Conservation (phyloP, 257 asterid species). For the Fraxinus excelsior region DNA sequence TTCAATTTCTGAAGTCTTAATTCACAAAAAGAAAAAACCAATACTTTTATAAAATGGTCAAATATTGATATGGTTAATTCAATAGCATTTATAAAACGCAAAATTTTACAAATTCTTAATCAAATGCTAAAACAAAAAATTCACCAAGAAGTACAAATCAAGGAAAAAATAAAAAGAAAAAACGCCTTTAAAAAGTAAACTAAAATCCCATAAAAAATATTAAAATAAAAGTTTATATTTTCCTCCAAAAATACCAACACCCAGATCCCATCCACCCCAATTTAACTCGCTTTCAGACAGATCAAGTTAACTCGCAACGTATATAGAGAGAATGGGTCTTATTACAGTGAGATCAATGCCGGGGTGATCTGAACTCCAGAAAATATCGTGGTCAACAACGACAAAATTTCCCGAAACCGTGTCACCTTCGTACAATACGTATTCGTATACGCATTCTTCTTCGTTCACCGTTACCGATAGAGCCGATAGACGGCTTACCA, state of each 20-base stretch:
- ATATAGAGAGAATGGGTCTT: neutral
- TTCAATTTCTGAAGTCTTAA: neutral
- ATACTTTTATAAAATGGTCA: neutral
- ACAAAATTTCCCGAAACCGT: conserved; percentile 83
- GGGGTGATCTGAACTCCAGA: conserved; percentile 74
- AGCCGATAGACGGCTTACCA: conserved; percentile 40
- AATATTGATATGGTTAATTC: neutral
- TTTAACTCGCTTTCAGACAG: neutral
- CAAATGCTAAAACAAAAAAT: neutral
- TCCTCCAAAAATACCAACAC: neutral
- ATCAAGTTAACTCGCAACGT: neutral
- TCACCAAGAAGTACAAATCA: neutral
- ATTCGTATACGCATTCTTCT: conserved; percentile 80
- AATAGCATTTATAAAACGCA: neutral
- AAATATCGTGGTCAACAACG: conserved; percentile 70
- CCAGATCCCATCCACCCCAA: neutral
- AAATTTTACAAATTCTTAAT: neutral
- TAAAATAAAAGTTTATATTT: neutral
- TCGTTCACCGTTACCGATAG: conserved; percentile 68
- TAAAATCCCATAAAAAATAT: neutral
- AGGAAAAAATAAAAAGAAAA: neutral
- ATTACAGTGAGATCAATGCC: conserved; percentile 75
- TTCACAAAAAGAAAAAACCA: neutral
- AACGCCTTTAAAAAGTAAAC: neutral
- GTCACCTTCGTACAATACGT: conserved; percentile 74